Percentiles rank a stretch among this genome's conserved stretches.
phyloP scores from a whole-genome alignment of 2,329 filamentous ascomycete genomes.

The Penicillium sp. region DNA sequence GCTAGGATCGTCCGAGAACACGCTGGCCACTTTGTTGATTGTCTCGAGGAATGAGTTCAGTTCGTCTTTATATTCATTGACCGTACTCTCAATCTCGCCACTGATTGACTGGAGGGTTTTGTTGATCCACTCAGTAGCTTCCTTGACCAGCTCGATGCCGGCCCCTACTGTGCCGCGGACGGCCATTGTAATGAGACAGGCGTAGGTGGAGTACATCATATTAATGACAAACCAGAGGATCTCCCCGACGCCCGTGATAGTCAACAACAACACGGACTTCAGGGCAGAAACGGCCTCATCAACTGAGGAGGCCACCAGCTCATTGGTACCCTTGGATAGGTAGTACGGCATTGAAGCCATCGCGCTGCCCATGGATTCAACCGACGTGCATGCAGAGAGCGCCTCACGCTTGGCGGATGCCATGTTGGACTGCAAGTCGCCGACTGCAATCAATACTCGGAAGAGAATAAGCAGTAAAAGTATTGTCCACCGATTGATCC shows the following conservation, averaged over 20 bases:
- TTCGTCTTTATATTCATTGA: constrained; percentile 46
- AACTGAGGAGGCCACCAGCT: constrained; percentile 68
- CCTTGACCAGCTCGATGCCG: constrained; percentile 53
- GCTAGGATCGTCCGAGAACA: constrained; percentile 43
- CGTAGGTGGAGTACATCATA: constrained; percentile 79
- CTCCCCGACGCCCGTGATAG: constrained; percentile 72
- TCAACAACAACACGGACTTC: constrained; percentile 67
- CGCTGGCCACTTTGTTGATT: constrained; percentile 50
- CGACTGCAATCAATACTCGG: constrained; percentile 67
- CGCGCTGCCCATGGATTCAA: constrained; percentile 83
- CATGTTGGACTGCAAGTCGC: constrained; percentile 64
- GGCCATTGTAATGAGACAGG: constrained; percentile 77
- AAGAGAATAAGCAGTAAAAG: constrained; percentile 76
- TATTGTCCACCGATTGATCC: constrained; percentile 96
- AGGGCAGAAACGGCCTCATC: constrained; percentile 71
- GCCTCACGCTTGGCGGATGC: constrained; percentile 69
- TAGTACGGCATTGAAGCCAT: constrained; percentile 99
- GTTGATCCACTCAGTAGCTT: constrained; percentile 54
- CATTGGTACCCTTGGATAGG: constrained; percentile 78
- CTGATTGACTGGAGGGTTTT: constrained; percentile 42
- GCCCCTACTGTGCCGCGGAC: constrained; percentile 69
- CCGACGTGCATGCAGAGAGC: constrained; percentile 77
- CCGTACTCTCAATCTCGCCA: constrained; percentile 37
- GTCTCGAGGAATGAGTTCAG: constrained; percentile 45
- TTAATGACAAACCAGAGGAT: constrained; percentile 88